Base-by-base conservation (phyloP, 257 asterid genomes). In the Cynanchum wilfordii region DNA sequence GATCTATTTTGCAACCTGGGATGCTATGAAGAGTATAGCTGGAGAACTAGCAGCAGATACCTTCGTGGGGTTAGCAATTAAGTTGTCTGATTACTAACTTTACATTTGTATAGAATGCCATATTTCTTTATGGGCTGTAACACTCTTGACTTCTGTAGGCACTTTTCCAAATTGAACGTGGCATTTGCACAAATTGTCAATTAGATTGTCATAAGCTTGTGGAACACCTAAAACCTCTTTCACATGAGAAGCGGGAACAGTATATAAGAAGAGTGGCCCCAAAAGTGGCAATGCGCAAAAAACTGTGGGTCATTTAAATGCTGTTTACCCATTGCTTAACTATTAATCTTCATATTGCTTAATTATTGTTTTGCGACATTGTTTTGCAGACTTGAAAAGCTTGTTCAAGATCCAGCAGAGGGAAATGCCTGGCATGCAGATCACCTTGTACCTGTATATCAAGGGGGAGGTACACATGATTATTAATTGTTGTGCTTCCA, bases 371-470 rank as follows among this genome's bases (percentile, higher is more conserved):
- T 63, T 63, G 45, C 25, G 38, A 76, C 79, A 79, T 38, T 66
- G n/a, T 69, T 67, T 64, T 84, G 81, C 86, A 94, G 99, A 70
- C 78, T 91, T 68, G 80, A 81, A 63, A 91, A 85, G 87, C 95
- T 94, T 80, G 89, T 87, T 79, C 77, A 79, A 42, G 94, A 87
- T 52, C 97, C 99, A 58, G 60, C 75, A 9, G 96, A 88, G 77
- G 99, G 99, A 79, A 89, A 91, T 81, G 93, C 99, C 73, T 94
- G 99, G 99, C 99, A 94, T 77, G 99, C 98, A 1, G 99, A 94
- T 82, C 99, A 94, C 84, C 88, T 94, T 52, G 78, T 89, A 80
- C 93, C 98, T 72, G 99, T 94, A 66, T 90, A 84, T 70, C 86
- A 70, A 75, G 99, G 99, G 70, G 99, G 99, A 87, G 99, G 99